A percentile compares a stretch with the other conserved stretches of the same genome.
Conservation (phyloP, 441 rosid genomes). For the Capsella rubella region DNA sequence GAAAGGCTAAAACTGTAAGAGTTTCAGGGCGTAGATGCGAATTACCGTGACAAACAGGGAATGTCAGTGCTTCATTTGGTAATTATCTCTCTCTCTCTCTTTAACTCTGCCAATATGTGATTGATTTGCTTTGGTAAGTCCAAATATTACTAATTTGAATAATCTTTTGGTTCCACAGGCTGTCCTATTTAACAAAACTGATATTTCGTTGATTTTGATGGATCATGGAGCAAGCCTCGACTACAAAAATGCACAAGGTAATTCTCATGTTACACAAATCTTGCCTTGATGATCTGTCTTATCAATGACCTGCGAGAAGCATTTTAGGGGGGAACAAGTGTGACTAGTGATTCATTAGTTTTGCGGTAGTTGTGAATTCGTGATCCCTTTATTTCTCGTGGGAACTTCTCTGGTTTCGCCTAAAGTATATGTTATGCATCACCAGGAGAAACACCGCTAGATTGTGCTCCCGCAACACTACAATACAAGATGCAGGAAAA, state of each 20-base stretch:
- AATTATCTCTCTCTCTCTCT: background rate
- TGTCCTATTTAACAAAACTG: conserved; percentile 81
- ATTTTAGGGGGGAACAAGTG: background rate
- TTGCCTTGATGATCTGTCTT: conserved; percentile 4
- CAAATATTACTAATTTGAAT: background rate
- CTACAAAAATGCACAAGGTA: conserved; percentile 89
- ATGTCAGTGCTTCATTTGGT: conserved; percentile 93
- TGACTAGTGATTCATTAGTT: background rate
- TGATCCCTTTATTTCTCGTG: background rate
- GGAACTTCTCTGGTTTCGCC: background rate
- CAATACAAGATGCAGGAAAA: conserved; percentile 86
- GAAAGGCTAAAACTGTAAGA: conserved; percentile 30
- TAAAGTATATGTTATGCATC: background rate
- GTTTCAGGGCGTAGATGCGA: conserved; percentile 89
- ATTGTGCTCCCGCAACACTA: conserved; percentile 89
- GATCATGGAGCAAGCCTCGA: conserved; percentile 85
- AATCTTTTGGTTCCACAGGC: conserved; percentile 57
- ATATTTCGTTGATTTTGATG: conserved; percentile 80
- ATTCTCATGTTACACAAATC: background rate
- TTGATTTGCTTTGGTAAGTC: conserved; percentile 12
- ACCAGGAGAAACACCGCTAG: conserved; percentile 87
- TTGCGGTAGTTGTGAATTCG: conserved; percentile 3
- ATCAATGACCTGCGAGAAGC: background rate
- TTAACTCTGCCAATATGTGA: conserved; percentile 4
- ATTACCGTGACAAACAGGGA: conserved; percentile 91